Percentiles rank a stretch among this genome's conserved stretches.
These are phyloP conservation scores for Grigorovia transvaalensis DNA, from an alignment of 805 yeast species.

Conservation along the genomic window DNA sequence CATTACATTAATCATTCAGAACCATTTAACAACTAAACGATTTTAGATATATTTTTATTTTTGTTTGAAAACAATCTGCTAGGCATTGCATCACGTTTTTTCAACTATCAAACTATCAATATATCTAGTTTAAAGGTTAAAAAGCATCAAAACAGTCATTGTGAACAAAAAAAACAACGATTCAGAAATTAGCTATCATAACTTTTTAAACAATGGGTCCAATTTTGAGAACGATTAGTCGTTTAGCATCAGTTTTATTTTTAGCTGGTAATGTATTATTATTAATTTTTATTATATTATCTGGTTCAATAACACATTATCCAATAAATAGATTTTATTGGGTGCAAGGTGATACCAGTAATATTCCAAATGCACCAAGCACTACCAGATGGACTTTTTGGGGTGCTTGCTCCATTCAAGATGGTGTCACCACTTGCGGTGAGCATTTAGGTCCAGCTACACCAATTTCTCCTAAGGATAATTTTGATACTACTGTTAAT, in stretches of 20 bases:
- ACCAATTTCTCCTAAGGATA: slow-evolving; percentile 68
- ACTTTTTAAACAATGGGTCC: slow-evolving; percentile 1
- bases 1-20: not conserved
- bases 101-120: not conserved
- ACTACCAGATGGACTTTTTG: slow-evolving; percentile 74
- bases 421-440: slow-evolving; percentile 14
- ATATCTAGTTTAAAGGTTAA: not conserved
- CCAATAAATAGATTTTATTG: slow-evolving; percentile 62
- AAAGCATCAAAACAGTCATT: not conserved
- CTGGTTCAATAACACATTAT: slow-evolving; percentile 48
- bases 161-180: not conserved
- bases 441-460: slow-evolving; percentile 46
- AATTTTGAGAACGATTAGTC: slow-evolving; percentile 6
- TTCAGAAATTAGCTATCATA: slow-evolving; percentile 12
- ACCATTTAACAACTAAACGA: not conserved
- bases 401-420: slow-evolving; percentile 46
- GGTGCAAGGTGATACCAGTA: slow-evolving; percentile 58
- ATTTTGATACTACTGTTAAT: slow-evolving; percentile 44
- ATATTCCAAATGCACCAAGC: slow-evolving; percentile 38
- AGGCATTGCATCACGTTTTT: not conserved
- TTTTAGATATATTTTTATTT: too few relatives aligned
- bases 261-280: slow-evolving; percentile 36
- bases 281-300: slow-evolving; percentile 48
- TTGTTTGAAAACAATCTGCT: not conserved
- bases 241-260: slow-evolving; percentile 19